phyloP scores from a whole-genome alignment of 768 basidiomycete species.

The Tricholoma matsutake region DNA sequence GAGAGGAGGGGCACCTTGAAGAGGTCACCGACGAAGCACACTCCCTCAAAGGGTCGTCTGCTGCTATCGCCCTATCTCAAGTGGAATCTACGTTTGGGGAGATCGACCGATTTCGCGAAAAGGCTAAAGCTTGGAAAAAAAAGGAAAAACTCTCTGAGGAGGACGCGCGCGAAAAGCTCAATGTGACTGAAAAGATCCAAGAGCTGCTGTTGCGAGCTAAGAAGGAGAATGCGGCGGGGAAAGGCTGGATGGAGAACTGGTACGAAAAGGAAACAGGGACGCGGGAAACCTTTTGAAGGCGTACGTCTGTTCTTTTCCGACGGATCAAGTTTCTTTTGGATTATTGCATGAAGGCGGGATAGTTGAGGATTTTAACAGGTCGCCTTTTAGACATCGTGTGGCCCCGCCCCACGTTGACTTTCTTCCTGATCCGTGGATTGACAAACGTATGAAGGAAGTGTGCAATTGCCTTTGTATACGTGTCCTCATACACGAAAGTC shows the following conservation, averaged over 20 bases:
- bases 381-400: neutral
- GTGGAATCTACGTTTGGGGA: conserved; percentile 86
- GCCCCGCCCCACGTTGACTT: neutral
- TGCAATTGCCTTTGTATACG: neutral
- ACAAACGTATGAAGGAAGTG: neutral
- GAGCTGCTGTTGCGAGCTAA: conserved; percentile 57
- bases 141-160: conserved; percentile 37
- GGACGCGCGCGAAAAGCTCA: conserved; percentile 60
- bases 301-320: neutral
- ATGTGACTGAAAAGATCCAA: conserved; percentile 42
- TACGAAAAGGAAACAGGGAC: conserved; percentile 16
- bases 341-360: neutral
- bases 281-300: neutral
- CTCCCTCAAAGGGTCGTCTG: conserved; percentile 96
- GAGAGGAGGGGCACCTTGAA: conserved; percentile 54
- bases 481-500: neutral
- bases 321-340: neutral
- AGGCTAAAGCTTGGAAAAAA: conserved; percentile 53
- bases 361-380: neutral
- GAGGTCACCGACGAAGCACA: conserved; percentile 79
- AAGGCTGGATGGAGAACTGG: conserved; percentile 58
- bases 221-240: conserved; percentile 66
- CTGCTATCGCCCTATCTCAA: conserved; percentile 79
- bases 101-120: conserved; percentile 85
- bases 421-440: neutral